Evolutionary conservation across 2,329 filamentous ascomycete species (phyloP).

Genomic region (Ceratocystis albifundus): DNA sequence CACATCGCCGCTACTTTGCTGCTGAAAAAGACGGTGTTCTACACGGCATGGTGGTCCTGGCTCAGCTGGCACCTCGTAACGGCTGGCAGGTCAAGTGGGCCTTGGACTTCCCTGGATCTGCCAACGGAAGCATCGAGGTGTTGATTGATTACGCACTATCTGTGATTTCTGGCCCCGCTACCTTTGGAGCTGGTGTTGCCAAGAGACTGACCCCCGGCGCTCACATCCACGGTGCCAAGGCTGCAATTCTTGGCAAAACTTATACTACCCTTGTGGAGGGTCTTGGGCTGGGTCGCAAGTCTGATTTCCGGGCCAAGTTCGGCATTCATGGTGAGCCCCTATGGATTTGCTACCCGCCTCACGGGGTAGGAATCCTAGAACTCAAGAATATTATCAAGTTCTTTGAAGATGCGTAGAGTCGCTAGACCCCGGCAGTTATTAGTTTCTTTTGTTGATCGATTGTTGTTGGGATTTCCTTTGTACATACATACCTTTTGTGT

Average conservation of each 20-base stretch:
- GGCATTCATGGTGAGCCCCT: conserved; percentile 73
- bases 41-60: conserved; percentile 66
- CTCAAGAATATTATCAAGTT: conserved; percentile 80
- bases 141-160: conserved; percentile 60
- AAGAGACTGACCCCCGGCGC: conserved; percentile 64
- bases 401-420: conserved; percentile 56
- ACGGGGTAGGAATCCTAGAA: conserved; percentile 70
- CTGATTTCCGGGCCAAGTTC: conserved; percentile 82
- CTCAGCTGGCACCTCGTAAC: conserved; percentile 65
- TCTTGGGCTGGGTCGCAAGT: conserved; percentile 71
- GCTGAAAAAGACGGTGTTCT: conserved; percentile 64
- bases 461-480: neutral
- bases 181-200: conserved; percentile 76
- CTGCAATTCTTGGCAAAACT: conserved; percentile 69
- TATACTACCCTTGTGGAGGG: conserved; percentile 76
- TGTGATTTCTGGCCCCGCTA: conserved; percentile 47
- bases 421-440: neutral
- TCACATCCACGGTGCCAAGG: conserved; percentile 67
- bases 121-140: conserved; percentile 78
- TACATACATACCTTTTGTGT: neutral
- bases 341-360: conserved; percentile 81
- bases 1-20: conserved; percentile 77
- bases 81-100: conserved; percentile 95
- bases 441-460: neutral
- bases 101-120: conserved; percentile 79